These are phyloP conservation scores for Penicillium psychrofluorescens DNA, from an alignment of 495 filamentous ascomycete genomes.

Conservation along the genomic window DNA sequence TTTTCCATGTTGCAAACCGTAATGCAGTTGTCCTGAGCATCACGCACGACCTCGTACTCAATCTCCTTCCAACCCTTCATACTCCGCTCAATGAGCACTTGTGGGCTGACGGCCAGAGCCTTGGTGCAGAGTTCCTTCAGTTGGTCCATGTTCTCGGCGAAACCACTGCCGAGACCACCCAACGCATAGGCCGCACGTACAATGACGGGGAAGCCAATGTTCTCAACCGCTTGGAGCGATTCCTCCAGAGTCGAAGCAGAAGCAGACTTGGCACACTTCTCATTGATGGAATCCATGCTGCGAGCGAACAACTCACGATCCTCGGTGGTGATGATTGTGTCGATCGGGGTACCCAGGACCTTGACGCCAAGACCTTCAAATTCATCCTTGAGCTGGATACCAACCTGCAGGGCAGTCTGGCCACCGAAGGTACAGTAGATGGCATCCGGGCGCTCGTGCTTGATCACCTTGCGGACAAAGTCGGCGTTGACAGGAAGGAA, in stretches of 20 bases:
- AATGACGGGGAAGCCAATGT: conserved; percentile 93
- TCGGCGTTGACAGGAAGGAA: conserved; percentile 95
- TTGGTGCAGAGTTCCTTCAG: conserved; percentile 88
- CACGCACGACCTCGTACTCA: conserved; percentile 96
- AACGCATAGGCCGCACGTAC: conserved; percentile 94
- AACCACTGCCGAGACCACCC: conserved; percentile 91
- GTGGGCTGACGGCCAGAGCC: conserved; percentile 89
- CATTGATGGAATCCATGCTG: conserved; percentile 96
- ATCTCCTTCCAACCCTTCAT: conserved; percentile 99
- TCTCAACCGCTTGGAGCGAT: conserved; percentile 72
- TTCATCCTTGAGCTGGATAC: conserved; percentile 94
- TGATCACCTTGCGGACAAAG: conserved; percentile 94
- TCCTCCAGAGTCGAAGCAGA: conserved; percentile 84
- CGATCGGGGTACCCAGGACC: conserved; percentile 92
- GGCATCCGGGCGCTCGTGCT: conserved; percentile 88
- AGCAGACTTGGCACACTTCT: conserved; percentile 96
- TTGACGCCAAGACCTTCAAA: conserved; percentile 84
- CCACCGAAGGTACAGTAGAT: conserved; percentile 97
- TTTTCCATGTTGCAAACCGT: conserved; percentile 99
- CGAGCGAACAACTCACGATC: conserved; percentile 95
- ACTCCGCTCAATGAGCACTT: conserved; percentile 91
- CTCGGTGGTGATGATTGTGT: conserved; percentile 97
- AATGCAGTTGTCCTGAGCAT: conserved; percentile 96
- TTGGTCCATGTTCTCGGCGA: conserved; percentile 84
- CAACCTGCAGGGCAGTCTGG: conserved; percentile 89